These are phyloP conservation scores for Colletotrichum chlorophyti DNA, from an alignment of 2,329 filamentous ascomycete genomes.

Conservation along the genomic window DNA sequence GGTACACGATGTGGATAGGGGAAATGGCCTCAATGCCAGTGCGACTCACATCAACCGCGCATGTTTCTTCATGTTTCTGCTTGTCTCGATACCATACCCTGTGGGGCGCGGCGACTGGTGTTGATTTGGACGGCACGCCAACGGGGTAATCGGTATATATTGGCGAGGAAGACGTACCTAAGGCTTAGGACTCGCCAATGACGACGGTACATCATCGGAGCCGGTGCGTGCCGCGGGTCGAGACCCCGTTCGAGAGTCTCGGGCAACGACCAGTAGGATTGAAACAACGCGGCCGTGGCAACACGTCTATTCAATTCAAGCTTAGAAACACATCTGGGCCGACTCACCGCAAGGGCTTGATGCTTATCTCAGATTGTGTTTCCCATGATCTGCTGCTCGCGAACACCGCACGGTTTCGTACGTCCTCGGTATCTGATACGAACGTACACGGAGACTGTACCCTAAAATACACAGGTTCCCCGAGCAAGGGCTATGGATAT, in stretches of 20 bases:
- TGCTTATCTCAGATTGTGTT: neutral
- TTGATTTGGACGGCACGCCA: neutral
- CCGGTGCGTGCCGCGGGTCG: neutral
- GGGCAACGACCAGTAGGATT: neutral
- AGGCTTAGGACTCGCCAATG: neutral
- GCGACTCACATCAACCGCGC: neutral
- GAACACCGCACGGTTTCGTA: neutral
- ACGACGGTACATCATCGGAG: neutral
- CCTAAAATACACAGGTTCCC: neutral
- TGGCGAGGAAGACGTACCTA: too few relatives aligned
- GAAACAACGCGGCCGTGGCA: neutral
- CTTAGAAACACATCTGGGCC: neutral
- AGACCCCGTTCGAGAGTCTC: neutral
- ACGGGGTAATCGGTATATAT: too few relatives aligned
- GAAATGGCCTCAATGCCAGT: neutral
- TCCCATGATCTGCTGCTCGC: neutral
- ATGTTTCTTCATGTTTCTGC: conserved; percentile 5
- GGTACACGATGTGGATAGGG: neutral
- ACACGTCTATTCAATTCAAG: neutral
- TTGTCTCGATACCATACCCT: neutral
- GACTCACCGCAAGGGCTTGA: neutral
- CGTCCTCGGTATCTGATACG: neutral
- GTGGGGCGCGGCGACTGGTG: neutral
- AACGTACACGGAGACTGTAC: neutral
- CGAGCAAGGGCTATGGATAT: neutral